Percentiles rank a stretch among this genome's conserved stretches.
Conservation (phyloP, 2,329 filamentous ascomycete genomes). For the Thielaviopsis ethacetica region DNA sequence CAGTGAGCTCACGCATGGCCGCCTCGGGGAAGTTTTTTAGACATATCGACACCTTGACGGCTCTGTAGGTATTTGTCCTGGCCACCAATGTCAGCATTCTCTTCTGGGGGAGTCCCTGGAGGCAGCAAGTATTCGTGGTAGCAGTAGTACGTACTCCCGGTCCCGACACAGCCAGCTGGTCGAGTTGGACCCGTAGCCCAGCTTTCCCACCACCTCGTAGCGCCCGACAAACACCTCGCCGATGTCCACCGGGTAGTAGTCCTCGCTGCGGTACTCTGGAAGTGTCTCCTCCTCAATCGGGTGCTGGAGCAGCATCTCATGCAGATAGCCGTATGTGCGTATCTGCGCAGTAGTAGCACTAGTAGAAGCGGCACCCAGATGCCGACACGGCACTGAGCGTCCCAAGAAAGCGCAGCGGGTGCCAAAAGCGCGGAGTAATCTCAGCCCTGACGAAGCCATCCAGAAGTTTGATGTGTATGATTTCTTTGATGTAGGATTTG, state of each 20-base stretch:
- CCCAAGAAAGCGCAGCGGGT: background rate
- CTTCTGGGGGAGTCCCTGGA: background rate
- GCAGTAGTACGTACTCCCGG: conserved; percentile 11
- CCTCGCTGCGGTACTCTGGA: conserved; percentile 14
- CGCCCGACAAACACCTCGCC: conserved; percentile 14
- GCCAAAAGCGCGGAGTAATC: background rate
- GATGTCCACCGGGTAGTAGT: conserved; percentile 15
- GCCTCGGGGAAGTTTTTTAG: conserved; percentile 1
- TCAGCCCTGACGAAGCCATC: background rate
- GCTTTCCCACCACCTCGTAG: conserved; percentile 16
- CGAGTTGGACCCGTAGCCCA: conserved; percentile 17
- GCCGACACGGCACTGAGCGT: background rate
- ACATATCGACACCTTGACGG: conserved; percentile 4
- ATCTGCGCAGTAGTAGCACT: background rate
- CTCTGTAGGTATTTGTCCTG: conserved; percentile 2
- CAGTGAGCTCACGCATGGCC: background rate
- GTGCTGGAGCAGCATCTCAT: conserved; percentile 10
- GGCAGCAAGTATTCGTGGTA: no score
- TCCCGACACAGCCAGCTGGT: conserved; percentile 17
- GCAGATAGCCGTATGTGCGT: conserved; percentile 7
- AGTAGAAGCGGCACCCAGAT: background rate
- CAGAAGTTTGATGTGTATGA: background rate
- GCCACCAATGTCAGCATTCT: background rate
- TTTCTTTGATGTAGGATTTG: background rate
- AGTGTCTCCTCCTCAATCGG: conserved; percentile 16